Evolutionary conservation across 305 asterid species (phyloP).

Genomic region (Fraxinus greggii): DNA sequence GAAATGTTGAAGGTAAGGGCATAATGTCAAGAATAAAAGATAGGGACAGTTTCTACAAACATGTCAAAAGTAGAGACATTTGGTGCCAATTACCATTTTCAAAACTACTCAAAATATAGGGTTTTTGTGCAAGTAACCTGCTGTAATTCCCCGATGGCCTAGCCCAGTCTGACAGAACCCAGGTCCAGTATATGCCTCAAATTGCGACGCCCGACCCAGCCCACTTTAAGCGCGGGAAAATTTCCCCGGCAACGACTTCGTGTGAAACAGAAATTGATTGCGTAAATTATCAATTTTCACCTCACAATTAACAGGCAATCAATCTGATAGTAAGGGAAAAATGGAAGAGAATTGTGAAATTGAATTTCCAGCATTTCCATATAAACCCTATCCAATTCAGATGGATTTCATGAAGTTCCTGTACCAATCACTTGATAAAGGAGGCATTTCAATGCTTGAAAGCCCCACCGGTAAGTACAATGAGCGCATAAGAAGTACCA

Average conservation of each 20-base stretch:
- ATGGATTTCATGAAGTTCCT: constrained; percentile 92
- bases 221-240: constrained; percentile 5
- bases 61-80: too few species aligned
- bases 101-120: too few species aligned
- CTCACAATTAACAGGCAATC: not conserved
- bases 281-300: not conserved
- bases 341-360: constrained; percentile 42
- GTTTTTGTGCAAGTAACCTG: too few species aligned
- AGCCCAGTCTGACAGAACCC: not conserved
- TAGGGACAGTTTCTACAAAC: too few species aligned
- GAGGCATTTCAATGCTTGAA: constrained; percentile 95
- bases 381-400: constrained; percentile 80
- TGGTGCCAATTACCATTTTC: too few species aligned
- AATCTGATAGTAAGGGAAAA: not conserved
- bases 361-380: constrained; percentile 84
- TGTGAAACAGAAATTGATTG: not conserved
- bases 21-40: too few species aligned
- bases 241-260: not conserved
- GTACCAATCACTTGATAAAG: constrained; percentile 79
- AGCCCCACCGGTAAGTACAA: constrained; percentile 77
- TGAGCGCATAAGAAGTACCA: not conserved
- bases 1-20: too few species aligned
- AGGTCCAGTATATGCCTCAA: not conserved
- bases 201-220: not conserved
- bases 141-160: not conserved